Base-by-base conservation (phyloP, 169 alveolate species). In the Cryptosporidium sp. region DNA sequence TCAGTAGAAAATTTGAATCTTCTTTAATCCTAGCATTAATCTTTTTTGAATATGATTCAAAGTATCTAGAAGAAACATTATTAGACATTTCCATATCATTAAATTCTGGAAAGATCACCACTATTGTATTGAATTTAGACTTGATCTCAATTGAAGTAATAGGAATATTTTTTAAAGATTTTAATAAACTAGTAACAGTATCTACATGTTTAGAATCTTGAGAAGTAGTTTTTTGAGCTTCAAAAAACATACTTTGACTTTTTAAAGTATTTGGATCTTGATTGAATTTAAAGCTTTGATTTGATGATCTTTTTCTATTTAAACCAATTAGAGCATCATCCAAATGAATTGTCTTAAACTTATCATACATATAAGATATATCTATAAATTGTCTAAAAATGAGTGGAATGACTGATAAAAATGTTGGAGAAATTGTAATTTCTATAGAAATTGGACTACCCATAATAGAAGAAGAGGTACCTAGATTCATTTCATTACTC, bases 371-470 rank as follows among this genome's bases (percentile, higher is more conserved):
- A 26, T 26, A 65, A 23, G 70, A 80, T 3, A 80, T 39, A 62
- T 80, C 89, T 16, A 80, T 29, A 10, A 80, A 48, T 51, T 80
- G 89, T 29, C 89, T 80, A 42, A 80, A 18, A 0, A 67, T 21
- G 16, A 62, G 60, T 44, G 89, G 89, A 7, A 80, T 23, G 16
- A 80, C 23, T 21, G 89, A 62, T 29, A 80, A 16, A 44, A 80
- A 80, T 21, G 89, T 80, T 37, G 89, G 89, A 12, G 89, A 80
- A 33, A 62, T 80, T 21, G 48, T 44, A 14, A 80, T 65, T 26
- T 65, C 70, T 3, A 65, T 44, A 5, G 29, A 60, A 10, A 80
- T 80, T 26, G 75, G 68, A 31, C 80, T 45, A 1, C 2, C 14
- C 8, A 26, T 12, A 35, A 8, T 42, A 42, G 14, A 42, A 7